Percentiles rank a stretch among this genome's conserved stretches.
Conservation (phyloP, 371 early-diverging fungal species). For the Batkoa obscura region DNA sequence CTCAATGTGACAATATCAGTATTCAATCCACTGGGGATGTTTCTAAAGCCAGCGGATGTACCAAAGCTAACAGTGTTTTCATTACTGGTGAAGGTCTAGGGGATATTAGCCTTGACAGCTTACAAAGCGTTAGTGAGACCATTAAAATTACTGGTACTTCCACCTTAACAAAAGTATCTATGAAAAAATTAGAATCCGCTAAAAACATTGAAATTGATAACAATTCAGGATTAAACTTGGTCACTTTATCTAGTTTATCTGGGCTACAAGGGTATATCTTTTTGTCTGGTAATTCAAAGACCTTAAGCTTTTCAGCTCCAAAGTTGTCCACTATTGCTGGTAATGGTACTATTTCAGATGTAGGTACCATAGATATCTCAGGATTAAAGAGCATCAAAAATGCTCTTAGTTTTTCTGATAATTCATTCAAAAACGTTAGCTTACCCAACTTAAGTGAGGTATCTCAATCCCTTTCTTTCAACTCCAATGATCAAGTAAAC, state of each 20-base stretch:
- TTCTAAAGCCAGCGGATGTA: background rate
- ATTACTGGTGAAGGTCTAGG: constrained; percentile 3
- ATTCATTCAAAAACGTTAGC: constrained; percentile 11
- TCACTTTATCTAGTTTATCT: background rate
- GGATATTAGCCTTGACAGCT: background rate
- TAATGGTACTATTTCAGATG: background rate
- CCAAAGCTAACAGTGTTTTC: background rate
- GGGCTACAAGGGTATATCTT: background rate
- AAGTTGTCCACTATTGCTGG: constrained; percentile 3
- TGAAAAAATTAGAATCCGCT: background rate
- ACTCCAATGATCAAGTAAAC: constrained; percentile 12
- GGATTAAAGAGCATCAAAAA: background rate
- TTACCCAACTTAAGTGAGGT: constrained; percentile 13
- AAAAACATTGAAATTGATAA: background rate
- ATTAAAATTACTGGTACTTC: background rate
- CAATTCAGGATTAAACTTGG: constrained; percentile 1
- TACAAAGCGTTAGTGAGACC: background rate
- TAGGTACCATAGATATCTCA: background rate
- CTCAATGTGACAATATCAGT: background rate
- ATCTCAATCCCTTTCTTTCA: constrained; percentile 16
- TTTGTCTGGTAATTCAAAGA: background rate
- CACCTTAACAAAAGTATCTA: background rate
- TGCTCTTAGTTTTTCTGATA: constrained; percentile 15
- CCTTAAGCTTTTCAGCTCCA: background rate
- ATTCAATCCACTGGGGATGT: background rate